Percentiles rank a stretch among this genome's conserved stretches.
phyloP scores from a whole-genome alignment of 768 basidiomycete genomes.

The Collybiopsis confluens region DNA sequence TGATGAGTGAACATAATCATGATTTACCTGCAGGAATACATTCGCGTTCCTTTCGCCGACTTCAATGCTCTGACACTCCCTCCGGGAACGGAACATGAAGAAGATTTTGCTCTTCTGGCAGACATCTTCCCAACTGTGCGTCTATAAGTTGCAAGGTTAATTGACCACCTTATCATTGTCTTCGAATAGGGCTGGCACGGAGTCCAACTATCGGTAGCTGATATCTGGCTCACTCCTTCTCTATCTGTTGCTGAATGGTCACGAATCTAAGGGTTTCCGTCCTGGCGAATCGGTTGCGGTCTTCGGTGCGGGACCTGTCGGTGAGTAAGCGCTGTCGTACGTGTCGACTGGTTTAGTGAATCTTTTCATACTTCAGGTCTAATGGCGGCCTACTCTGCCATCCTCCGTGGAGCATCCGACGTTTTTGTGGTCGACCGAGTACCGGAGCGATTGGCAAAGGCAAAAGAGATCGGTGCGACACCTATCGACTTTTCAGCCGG shows the following conservation, averaged over 20 bases:
- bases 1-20: neutral
- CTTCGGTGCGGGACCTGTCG: constrained; percentile 48
- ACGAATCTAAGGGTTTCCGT: constrained; percentile 33
- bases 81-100: constrained; percentile 48
- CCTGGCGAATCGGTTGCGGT: constrained; percentile 51
- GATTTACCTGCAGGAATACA: constrained; percentile 37
- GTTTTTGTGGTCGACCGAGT: constrained; percentile 57
- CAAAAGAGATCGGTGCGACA: constrained; percentile 46
- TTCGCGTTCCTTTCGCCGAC: constrained; percentile 54
- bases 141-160: neutral
- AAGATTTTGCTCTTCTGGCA: constrained; percentile 50
- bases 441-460: constrained; percentile 47
- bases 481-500: constrained; percentile 44
- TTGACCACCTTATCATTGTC: neutral
- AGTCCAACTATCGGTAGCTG: constrained; percentile 38
- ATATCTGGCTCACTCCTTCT: constrained; percentile 1
- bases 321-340: too few species aligned
- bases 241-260: neutral
- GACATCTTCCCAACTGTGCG: constrained; percentile 54
- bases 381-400: constrained; percentile 55
- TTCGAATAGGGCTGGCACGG: constrained; percentile 52
- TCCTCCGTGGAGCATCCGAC: constrained; percentile 45
- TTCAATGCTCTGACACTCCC: constrained; percentile 52
- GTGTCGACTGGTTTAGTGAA: too few species aligned
- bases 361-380: constrained; percentile 27